Conservation (phyloP, 2,329 filamentous ascomycete species). For the Monosporascus sp. region DNA sequence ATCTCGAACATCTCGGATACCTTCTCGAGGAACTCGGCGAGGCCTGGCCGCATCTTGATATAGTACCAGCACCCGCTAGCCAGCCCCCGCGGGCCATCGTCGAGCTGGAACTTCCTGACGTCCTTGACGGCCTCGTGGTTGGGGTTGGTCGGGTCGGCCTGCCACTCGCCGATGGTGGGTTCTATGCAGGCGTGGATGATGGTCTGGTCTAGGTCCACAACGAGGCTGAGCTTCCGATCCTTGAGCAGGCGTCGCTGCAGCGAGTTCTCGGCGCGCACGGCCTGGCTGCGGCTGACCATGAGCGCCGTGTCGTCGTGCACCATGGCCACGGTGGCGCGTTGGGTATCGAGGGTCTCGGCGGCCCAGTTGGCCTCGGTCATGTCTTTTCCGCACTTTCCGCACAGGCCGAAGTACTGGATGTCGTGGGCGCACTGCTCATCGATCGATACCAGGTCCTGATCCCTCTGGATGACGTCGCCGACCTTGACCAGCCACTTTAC, state of each 20-base stretch:
- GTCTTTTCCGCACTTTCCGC: slow-evolving; percentile 88
- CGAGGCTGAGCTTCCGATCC: slow-evolving; percentile 80
- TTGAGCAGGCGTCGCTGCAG: slow-evolving; percentile 77
- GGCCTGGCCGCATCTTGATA: slow-evolving; percentile 90
- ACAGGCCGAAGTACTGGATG: slow-evolving; percentile 85
- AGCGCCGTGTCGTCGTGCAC: slow-evolving; percentile 85
- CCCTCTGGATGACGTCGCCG: slow-evolving; percentile 57
- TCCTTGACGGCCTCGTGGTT: slow-evolving; percentile 89
- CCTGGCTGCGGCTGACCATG: slow-evolving; percentile 78
- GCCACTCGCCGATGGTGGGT: slow-evolving; percentile 93
- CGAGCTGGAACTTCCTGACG: slow-evolving; percentile 83
- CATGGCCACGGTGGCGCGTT: slow-evolving; percentile 90
- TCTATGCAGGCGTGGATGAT: slow-evolving; percentile 98
- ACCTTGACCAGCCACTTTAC: slow-evolving; percentile 69
- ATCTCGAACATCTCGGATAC: slow-evolving; percentile 66
- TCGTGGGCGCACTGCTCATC: slow-evolving; percentile 90
- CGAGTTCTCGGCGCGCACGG: slow-evolving; percentile 76
- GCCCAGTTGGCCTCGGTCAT: slow-evolving; percentile 91
- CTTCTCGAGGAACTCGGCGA: slow-evolving; percentile 69
- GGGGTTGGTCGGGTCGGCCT: slow-evolving; percentile 78
- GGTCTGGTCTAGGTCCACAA: slow-evolving; percentile 96
- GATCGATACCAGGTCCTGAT: slow-evolving; percentile 63
- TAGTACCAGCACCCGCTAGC: slow-evolving; percentile 86
- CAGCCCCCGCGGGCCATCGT: slow-evolving; percentile 70
- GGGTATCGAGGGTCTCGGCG: slow-evolving; percentile 70